Evolutionary conservation across 306 rosid genomes (phyloP), one percentile per base, ranked within the genome.

Genomic region (Medicago ruthenica): DNA sequence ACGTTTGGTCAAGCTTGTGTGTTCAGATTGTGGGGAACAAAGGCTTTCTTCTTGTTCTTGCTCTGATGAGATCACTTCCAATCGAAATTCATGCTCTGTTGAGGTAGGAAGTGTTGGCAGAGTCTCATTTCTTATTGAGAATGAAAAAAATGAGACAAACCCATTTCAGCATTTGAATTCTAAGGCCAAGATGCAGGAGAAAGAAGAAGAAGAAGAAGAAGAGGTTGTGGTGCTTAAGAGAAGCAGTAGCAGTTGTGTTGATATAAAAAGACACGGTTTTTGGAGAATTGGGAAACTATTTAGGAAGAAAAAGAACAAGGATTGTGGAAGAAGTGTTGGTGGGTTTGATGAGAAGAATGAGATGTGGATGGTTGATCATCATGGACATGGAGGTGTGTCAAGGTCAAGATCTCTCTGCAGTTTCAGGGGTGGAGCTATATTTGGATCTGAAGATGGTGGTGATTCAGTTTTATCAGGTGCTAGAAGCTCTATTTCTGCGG

Each of bases 21-120:
- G 99, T 67, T 92, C 99, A 3, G 98, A 96, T 59, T 96, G 99
- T n/a, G 99, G 99, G 0, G 99, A 96, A 80, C 99, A 96, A 80
- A 85, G 99, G 11, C 92, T 92, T 71, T 96, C 99, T 9, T 96
- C 99, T 11, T 96, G 99, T 59, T 96, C 99, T 10, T 96, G 99
- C 75, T 96, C 99, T 17, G 99, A 91, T 51, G 99, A 91, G 67
- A 88, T 91, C 82, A 86, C 92, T 13, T 86, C 99, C 8, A 88
- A 87, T 77, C 83, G 99, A 2, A 96, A 96, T 81, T 96, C 99
- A 0, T 91, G 92, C 67, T 74, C 90, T 9, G 89, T 91, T 10
- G 99, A 96, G 40, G 92, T 92, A 1, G 99, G 99, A 0, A 90
- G 98, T 68, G 93, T 96, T 3, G 98, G 99, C 0, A 82, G 99